Evolutionary conservation across 352 stramenopile genomes (phyloP).

Genomic region (Hyaloperonospora arabidopsidis): DNA sequence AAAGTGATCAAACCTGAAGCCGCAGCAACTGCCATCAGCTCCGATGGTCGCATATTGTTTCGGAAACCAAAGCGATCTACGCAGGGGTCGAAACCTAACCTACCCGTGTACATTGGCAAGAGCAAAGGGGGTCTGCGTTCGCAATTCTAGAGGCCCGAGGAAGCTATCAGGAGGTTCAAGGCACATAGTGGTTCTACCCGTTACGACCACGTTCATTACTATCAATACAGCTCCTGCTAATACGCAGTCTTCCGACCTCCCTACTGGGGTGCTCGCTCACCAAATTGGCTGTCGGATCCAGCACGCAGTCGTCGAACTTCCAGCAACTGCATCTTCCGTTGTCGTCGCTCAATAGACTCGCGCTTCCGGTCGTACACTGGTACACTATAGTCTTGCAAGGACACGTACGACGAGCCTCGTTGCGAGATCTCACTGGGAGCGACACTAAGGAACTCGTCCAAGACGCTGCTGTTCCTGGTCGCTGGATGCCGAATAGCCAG

Average conservation of each 20-base stretch:
- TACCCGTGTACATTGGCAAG: slow-evolving; percentile 78
- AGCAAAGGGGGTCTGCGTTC: slow-evolving; percentile 72
- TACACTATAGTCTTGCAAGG: slow-evolving; percentile 68
- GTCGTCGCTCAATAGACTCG: slow-evolving; percentile 68
- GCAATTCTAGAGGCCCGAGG: slow-evolving; percentile 65
- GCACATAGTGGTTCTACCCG: slow-evolving; percentile 10
- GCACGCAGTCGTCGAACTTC: slow-evolving; percentile 49
- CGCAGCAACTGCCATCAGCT: slow-evolving; percentile 17
- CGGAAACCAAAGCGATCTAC: slow-evolving; percentile 41
- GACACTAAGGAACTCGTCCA: slow-evolving; percentile 76
- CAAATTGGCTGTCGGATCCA: slow-evolving; percentile 28
- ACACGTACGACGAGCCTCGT: slow-evolving; percentile 75
- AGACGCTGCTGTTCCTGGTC: slow-evolving; percentile 48
- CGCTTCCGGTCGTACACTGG: slow-evolving; percentile 65
- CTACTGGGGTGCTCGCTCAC: slow-evolving; percentile 21
- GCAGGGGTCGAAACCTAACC: slow-evolving; percentile 28
- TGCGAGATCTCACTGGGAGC: slow-evolving; percentile 60
- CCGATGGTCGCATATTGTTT: slow-evolving; percentile 62
- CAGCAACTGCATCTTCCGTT: slow-evolving; percentile 64
- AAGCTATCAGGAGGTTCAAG: too few relatives aligned
- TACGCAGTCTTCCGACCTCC: slow-evolving; percentile 1
- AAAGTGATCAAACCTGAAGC: slow-evolving; percentile 13
- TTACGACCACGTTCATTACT: slow-evolving; percentile 38
- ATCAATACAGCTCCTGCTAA: slow-evolving; percentile 25
- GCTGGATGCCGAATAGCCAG: slow-evolving; percentile 70